A percentile compares a stretch with the other conserved stretches of the same genome.
Evolutionary conservation across 257 asterid species (phyloP).

Genomic region (Schizonepeta tenuifolia): DNA sequence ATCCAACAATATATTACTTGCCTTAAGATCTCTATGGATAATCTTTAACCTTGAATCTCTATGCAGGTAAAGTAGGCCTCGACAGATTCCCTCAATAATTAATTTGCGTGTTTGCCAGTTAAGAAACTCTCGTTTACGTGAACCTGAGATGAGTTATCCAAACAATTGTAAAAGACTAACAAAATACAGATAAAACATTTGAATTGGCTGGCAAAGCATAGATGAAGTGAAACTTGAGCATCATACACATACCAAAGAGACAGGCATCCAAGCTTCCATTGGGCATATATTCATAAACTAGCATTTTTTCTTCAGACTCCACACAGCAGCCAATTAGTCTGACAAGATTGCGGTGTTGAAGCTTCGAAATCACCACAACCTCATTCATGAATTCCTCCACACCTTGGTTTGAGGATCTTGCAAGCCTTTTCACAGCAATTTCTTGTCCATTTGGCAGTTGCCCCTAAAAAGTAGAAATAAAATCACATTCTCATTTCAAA

Average conservation of each 20-base stretch:
- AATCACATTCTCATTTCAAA: background rate
- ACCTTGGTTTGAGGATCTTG: slow-evolving; percentile 47
- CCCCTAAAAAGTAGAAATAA: slow-evolving; percentile 30
- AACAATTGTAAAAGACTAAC: background rate
- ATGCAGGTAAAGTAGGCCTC: slow-evolving; percentile 49
- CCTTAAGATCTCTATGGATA: slow-evolving; percentile 33
- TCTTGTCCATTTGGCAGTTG: slow-evolving; percentile 41
- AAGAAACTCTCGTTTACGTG: slow-evolving; percentile 25
- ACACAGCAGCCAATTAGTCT: slow-evolving; percentile 47
- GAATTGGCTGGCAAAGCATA: too few relatives aligned
- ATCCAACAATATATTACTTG: slow-evolving; percentile 32
- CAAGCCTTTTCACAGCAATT: slow-evolving; percentile 51
- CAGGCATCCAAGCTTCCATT: slow-evolving; percentile 47
- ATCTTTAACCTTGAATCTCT: slow-evolving; percentile 41
- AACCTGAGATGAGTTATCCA: slow-evolving; percentile 18
- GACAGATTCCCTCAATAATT: slow-evolving; percentile 44
- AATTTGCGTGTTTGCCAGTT: slow-evolving; percentile 40
- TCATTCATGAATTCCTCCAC: slow-evolving; percentile 52
- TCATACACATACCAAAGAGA: slow-evolving; percentile 40
- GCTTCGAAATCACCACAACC: slow-evolving; percentile 45
- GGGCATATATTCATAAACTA: slow-evolving; percentile 50
- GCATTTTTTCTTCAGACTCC: slow-evolving; percentile 40
- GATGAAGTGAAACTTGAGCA: background rate
- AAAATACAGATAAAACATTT: too few relatives aligned
- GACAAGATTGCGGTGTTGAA: slow-evolving; percentile 49